phyloP scores from a whole-genome alignment of 176 grass and related monocot genomes.

The Chloris gayana region DNA sequence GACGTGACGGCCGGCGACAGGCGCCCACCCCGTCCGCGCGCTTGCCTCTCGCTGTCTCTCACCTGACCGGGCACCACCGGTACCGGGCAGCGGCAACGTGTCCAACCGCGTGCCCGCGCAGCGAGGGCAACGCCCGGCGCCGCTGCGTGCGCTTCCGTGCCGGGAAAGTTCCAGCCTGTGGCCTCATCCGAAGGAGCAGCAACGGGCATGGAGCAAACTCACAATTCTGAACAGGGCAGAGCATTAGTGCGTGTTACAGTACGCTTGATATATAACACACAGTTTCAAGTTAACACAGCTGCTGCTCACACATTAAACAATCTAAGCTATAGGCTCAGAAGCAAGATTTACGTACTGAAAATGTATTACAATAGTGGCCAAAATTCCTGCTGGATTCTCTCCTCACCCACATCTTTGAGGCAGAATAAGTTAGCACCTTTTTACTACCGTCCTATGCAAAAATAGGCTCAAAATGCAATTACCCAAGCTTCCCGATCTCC shows the following conservation, averaged over 20 bases:
- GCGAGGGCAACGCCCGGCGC: background rate
- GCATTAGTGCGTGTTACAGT: background rate
- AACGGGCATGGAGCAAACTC: background rate
- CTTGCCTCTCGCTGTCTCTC: background rate
- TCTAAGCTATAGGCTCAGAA: slow-evolving; percentile 6
- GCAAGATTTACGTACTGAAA: background rate
- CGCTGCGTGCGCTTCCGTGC: slow-evolving; percentile 1
- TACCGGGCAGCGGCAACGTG: slow-evolving; percentile 16
- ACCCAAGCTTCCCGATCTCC: slow-evolving; percentile 82
- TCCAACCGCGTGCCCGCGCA: slow-evolving; percentile 3
- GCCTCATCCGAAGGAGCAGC: background rate
- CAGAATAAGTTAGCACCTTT: slow-evolving; percentile 20
- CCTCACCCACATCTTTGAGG: background rate
- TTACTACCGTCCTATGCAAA: slow-evolving; percentile 28
- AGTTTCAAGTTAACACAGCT: background rate
- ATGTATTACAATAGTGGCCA: slow-evolving; percentile 23
- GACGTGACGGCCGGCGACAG: background rate
- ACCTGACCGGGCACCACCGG: background rate
- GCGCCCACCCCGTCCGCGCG: background rate
- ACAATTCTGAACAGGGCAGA: background rate
- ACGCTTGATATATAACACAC: slow-evolving; percentile 1
- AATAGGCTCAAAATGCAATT: slow-evolving; percentile 2
- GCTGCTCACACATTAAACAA: background rate
- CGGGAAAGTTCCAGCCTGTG: background rate
- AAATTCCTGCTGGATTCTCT: slow-evolving; percentile 36